Conservation (phyloP, 768 basidiomycete genomes). For the Leccinum uliginosum region DNA sequence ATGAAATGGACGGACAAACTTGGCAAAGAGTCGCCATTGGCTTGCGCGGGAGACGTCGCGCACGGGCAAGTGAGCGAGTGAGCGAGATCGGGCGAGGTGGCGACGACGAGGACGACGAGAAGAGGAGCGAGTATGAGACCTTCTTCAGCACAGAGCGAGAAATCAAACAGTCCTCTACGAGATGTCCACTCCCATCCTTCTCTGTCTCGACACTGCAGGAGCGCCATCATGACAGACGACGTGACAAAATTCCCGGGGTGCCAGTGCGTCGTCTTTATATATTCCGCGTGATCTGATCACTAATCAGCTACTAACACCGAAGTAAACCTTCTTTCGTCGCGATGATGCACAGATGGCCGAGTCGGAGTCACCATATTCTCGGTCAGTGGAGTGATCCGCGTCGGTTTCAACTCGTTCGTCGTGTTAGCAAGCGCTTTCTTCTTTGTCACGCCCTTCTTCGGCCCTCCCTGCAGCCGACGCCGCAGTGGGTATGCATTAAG, state of each 20-base stretch:
- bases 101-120: constrained; percentile 42
- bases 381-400: not conserved
- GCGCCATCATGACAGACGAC: constrained; percentile 29
- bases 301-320: not conserved
- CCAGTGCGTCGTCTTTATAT: too few relatives aligned
- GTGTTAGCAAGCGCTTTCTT: not conserved
- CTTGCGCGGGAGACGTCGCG: constrained; percentile 45
- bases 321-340: not conserved
- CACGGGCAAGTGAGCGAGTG: constrained; percentile 22
- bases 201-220: constrained; percentile 40
- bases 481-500: too few relatives aligned
- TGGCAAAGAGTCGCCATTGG: constrained; percentile 48
- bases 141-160: constrained; percentile 81
- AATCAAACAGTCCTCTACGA: constrained; percentile 58
- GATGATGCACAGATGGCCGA: not conserved
- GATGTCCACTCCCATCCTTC: constrained; percentile 72
- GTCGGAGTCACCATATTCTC: not conserved
- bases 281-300: not conserved
- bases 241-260: not conserved
- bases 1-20: constrained; percentile 52
- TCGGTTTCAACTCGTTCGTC: not conserved
- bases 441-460: not conserved
- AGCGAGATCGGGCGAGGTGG: constrained; percentile 37
- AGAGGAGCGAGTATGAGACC: constrained; percentile 56
- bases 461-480: not conserved